These are phyloP conservation scores for Flammula alnicola DNA, from an alignment of 1,284 basidiomycete species.

Conservation along the genomic window DNA sequence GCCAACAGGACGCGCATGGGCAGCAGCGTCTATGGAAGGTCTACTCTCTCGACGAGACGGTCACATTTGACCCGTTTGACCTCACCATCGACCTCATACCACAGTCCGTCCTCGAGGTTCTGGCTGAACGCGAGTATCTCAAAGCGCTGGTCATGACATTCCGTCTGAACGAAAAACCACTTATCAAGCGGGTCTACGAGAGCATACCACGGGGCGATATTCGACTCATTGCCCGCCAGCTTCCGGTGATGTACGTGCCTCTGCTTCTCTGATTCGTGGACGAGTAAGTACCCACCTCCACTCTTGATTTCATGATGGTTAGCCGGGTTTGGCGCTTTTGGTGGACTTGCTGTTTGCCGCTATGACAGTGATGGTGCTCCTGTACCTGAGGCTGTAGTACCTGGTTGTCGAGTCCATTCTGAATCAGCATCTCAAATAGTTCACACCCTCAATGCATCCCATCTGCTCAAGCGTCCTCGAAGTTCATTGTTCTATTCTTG, in stretches of 20 bases:
- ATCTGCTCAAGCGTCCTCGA: too few relatives aligned
- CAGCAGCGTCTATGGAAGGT: constrained; percentile 95
- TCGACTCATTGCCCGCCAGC: constrained; percentile 74
- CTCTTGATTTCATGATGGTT: too few relatives aligned
- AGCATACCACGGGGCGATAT: constrained; percentile 80
- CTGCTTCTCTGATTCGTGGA: constrained; percentile 79
- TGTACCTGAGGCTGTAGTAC: too few relatives aligned
- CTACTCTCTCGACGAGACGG: constrained; percentile 91
- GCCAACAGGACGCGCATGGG: constrained; percentile 94
- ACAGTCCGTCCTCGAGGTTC: constrained; percentile 73
- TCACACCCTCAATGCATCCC: too few relatives aligned
- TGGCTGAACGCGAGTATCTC: constrained; percentile 74
- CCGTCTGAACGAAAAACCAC: constrained; percentile 81
- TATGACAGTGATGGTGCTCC: too few relatives aligned
- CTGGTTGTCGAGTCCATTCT: too few relatives aligned
- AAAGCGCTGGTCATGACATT: constrained; percentile 93
- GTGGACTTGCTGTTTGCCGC: too few relatives aligned
- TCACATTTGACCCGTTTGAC: constrained; percentile 95
- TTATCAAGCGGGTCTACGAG: constrained; percentile 85
- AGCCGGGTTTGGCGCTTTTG: too few relatives aligned
- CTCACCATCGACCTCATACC: constrained; percentile 96
- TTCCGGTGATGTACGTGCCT: constrained; percentile 81
- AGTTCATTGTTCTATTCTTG: too few relatives aligned
- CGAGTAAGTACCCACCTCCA: too few relatives aligned
- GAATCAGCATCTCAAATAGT: too few relatives aligned